Evolutionary conservation across 441 rosid genomes (phyloP).

Genomic region (Iberis amara): DNA sequence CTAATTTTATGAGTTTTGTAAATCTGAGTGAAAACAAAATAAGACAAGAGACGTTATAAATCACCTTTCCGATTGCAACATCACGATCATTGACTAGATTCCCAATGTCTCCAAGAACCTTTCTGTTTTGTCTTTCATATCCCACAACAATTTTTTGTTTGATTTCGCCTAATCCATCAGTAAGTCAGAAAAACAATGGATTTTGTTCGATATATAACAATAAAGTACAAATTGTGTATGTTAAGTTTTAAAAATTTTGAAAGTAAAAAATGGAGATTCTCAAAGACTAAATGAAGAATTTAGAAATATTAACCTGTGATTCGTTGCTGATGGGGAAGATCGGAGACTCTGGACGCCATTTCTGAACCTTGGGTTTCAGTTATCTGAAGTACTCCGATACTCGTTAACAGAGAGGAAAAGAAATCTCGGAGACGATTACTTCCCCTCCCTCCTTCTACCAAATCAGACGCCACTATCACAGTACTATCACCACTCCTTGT

Average conservation of each 20-base stretch:
- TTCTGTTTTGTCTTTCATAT: slow-evolving; percentile 37
- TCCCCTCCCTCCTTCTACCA: slow-evolving; percentile 17
- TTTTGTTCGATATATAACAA: too few species aligned
- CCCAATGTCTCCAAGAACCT: slow-evolving; percentile 53
- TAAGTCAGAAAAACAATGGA: too few species aligned
- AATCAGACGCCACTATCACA: slow-evolving; percentile 26
- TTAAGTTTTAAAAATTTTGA: too few species aligned
- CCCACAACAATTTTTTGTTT: slow-evolving; percentile 40
- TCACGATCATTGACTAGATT: slow-evolving; percentile 37
- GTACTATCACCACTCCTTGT: slow-evolving; percentile 6
- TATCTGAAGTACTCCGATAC: slow-evolving; percentile 21
- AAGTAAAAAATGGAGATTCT: too few species aligned
- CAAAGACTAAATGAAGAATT: too few species aligned
- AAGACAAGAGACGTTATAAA: neutral
- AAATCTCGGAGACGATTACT: slow-evolving; percentile 21
- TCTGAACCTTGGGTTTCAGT: slow-evolving; percentile 13
- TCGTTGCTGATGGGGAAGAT: neutral
- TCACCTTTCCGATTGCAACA: slow-evolving; percentile 32
- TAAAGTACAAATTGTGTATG: too few species aligned
- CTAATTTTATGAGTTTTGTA: too few species aligned
- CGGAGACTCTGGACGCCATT: slow-evolving; percentile 14
- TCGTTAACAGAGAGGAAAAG: slow-evolving; percentile 25
- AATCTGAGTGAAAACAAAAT: neutral
- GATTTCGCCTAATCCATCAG: slow-evolving; percentile 33
- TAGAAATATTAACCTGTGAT: slow-evolving; percentile 1